Conservation (phyloP, 495 filamentous ascomycete genomes). For the Cryomyces minteri region DNA sequence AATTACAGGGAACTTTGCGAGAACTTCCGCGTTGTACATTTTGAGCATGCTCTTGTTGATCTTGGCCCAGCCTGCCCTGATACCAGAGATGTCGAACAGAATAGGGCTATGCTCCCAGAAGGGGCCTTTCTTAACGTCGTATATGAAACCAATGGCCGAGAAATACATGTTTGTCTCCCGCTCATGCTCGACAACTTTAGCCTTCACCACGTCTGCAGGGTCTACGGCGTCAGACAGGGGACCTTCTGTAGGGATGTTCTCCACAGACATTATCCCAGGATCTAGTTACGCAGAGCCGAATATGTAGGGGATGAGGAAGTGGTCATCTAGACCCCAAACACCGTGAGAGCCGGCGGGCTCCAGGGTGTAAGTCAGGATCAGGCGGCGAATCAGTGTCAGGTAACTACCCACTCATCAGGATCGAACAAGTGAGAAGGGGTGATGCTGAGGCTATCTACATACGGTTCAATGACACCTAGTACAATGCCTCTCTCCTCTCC, state of each 20-base stretch:
- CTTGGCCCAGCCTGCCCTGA: conserved; percentile 86
- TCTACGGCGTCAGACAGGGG: conserved; percentile 53
- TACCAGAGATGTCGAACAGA: conserved; percentile 83
- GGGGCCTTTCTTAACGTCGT: conserved; percentile 91
- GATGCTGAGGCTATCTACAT: conserved; percentile 12
- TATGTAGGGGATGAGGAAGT: conserved; percentile 91
- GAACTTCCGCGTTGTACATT: conserved; percentile 53
- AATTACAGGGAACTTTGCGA: conserved; percentile 52
- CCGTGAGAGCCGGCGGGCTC: conserved; percentile 67
- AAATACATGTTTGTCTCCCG: conserved; percentile 78
- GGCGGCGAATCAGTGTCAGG: conserved; percentile 58
- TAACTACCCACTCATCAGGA: conserved; percentile 34
- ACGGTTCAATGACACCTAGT: conserved; percentile 66
- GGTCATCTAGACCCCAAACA: conserved; percentile 96
- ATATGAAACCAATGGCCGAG: conserved; percentile 94
- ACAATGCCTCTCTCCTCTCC: conserved; percentile 61
- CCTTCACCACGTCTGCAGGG: conserved; percentile 47
- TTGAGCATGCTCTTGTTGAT: conserved; percentile 86
- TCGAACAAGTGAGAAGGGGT: not conserved
- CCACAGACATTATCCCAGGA: conserved; percentile 45
- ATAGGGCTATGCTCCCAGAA: conserved; percentile 99
- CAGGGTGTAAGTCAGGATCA: conserved; percentile 84
- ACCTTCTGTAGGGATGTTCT: conserved; percentile 51
- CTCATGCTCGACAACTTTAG: conserved; percentile 44
- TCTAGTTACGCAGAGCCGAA: conserved; percentile 83